Percentiles rank a stretch among this genome's conserved stretches.
Evolutionary conservation across 1,139 yeast genomes (phyloP).

Genomic region (Geotrichum phurueaensis): DNA sequence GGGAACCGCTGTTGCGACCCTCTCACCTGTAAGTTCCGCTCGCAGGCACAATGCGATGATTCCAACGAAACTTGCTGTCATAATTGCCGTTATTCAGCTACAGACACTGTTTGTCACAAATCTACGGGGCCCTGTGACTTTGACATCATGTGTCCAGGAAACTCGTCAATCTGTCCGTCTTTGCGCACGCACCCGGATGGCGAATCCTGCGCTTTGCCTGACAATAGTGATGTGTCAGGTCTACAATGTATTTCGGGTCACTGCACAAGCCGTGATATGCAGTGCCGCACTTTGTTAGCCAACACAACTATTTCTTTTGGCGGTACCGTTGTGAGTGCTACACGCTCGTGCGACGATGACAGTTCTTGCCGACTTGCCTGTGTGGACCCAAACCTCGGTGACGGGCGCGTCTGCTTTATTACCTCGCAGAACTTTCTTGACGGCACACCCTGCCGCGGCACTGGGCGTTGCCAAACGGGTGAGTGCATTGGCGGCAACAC

Average conservation of each 20-base stretch:
- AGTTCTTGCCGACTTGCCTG: slow-evolving; percentile 32
- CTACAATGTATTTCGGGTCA: slow-evolving; percentile 36
- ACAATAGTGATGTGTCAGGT: slow-evolving; percentile 18
- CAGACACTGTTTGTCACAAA: slow-evolving; percentile 31
- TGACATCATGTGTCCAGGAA: slow-evolving; percentile 35
- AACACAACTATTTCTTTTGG: slow-evolving; percentile 22
- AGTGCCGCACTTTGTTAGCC: slow-evolving; percentile 32
- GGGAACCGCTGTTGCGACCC: slow-evolving; percentile 37
- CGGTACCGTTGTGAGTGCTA: slow-evolving; percentile 20
- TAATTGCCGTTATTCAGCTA: slow-evolving; percentile 32
- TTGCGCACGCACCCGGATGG: slow-evolving; percentile 31
- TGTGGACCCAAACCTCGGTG: slow-evolving; percentile 23
- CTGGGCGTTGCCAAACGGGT: slow-evolving; percentile 33
- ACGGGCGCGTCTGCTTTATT: slow-evolving; percentile 27
- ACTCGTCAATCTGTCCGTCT: slow-evolving; percentile 34
- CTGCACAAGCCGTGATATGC: slow-evolving; percentile 36
- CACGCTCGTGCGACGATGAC: slow-evolving; percentile 31
- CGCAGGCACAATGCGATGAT: slow-evolving; percentile 36
- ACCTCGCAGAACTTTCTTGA: slow-evolving; percentile 35
- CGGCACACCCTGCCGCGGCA: slow-evolving; percentile 36
- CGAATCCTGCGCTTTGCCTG: slow-evolving; percentile 31
- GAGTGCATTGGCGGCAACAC: slow-evolving; percentile 29
- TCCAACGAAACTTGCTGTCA: slow-evolving; percentile 34
- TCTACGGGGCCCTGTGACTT: slow-evolving; percentile 37
- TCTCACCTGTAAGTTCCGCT: slow-evolving; percentile 32